A percentile compares a stretch with the other conserved stretches of the same genome.
Conservation (phyloP, 176 grass and related monocot species). For the Rhynchospora pubera region DNA sequence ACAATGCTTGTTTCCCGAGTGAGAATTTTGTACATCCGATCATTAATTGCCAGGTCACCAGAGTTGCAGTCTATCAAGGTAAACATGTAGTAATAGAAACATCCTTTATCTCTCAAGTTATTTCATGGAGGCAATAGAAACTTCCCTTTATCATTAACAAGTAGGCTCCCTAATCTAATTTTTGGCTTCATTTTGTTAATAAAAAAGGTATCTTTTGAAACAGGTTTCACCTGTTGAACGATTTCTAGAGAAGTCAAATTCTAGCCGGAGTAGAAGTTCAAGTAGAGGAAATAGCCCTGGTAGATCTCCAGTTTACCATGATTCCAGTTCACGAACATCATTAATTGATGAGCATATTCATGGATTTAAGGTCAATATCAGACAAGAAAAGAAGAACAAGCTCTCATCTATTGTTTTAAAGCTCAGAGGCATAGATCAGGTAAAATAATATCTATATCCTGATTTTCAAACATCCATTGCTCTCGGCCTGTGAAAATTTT, state of each 20-base stretch:
- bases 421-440: constrained; percentile 96
- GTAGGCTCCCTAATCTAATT: constrained; percentile 6
- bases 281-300: constrained; percentile 88
- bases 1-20: constrained; percentile 99
- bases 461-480: background rate
- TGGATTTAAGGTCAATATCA: constrained; percentile 92
- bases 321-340: constrained; percentile 45
- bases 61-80: constrained; percentile 98
- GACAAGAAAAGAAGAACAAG: constrained; percentile 93
- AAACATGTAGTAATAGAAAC: background rate
- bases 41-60: constrained; percentile 93
- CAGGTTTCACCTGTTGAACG: constrained; percentile 86
- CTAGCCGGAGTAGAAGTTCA: constrained; percentile 84
- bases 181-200: background rate
- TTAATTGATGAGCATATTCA: constrained; percentile 74
- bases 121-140: constrained; percentile 1
- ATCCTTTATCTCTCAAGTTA: constrained; percentile 11
- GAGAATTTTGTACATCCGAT: constrained; percentile 96
- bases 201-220: background rate
- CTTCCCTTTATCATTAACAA: background rate
- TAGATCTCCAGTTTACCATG: constrained; percentile 68
- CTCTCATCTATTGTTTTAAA: constrained; percentile 88
- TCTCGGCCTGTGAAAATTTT: background rate
- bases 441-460: constrained; percentile 15
- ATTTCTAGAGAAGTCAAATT: constrained; percentile 87